phyloP scores from a whole-genome alignment of 225 moss, liverwort and hornwort species.

The Pseudisothecium myosuroides region DNA sequence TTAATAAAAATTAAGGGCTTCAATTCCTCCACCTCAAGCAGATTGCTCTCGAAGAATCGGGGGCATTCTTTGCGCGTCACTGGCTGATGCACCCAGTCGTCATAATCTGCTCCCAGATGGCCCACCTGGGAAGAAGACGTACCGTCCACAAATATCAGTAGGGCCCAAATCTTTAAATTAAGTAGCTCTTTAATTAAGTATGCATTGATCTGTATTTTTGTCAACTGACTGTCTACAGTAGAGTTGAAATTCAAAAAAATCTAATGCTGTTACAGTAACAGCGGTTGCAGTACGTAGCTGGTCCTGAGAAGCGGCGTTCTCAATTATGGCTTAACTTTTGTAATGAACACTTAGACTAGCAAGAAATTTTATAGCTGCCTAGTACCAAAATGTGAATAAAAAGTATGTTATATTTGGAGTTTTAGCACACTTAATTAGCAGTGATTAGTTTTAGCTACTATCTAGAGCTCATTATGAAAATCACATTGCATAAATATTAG shows the following conservation, averaged over 20 bases:
- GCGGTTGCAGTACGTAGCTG: background rate
- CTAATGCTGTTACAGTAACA: background rate
- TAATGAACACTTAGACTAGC: background rate
- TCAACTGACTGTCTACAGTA: background rate
- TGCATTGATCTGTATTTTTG: background rate
- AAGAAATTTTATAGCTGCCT: background rate
- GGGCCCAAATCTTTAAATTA: background rate
- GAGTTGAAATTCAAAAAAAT: background rate
- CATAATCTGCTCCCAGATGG: slow-evolving; percentile 43
- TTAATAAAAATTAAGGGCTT: background rate
- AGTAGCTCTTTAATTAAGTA: no score
- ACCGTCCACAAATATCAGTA: background rate
- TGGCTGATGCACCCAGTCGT: slow-evolving; percentile 59
- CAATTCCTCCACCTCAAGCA: slow-evolving; percentile 31
- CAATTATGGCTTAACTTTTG: background rate
- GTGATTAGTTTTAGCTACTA: background rate
- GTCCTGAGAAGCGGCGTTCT: background rate
- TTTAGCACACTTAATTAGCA: background rate
- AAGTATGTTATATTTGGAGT: background rate
- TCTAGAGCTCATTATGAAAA: background rate
- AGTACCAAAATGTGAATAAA: background rate
- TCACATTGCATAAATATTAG: no score
- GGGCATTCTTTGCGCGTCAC: slow-evolving; percentile 37
- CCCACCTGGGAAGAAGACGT: background rate
- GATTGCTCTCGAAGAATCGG: slow-evolving; percentile 30